phyloP scores from a whole-genome alignment of 306 rosid species.

The Rosa rugosa region DNA sequence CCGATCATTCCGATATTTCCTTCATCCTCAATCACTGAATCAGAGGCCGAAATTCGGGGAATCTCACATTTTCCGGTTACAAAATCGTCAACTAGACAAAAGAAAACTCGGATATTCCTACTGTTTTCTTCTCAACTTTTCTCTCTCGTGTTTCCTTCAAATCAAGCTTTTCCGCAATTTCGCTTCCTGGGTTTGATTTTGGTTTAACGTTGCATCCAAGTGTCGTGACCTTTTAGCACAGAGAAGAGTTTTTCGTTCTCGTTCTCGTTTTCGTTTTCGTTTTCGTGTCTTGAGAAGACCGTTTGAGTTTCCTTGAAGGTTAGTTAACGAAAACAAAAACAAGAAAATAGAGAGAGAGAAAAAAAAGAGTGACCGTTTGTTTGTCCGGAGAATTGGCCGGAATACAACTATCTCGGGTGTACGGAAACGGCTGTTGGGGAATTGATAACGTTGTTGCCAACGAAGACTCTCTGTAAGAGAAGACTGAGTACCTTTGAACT shows the following conservation, averaged over 20 bases:
- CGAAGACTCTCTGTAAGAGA: constrained; percentile 35
- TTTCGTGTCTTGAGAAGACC: neutral
- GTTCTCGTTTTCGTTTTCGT: neutral
- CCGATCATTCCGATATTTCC: constrained; percentile 15
- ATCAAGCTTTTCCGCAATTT: constrained; percentile 1
- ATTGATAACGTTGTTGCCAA: constrained; percentile 43
- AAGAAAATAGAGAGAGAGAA: neutral
- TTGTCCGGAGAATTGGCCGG: constrained; percentile 19
- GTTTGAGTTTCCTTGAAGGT: constrained; percentile 63
- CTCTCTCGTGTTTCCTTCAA: neutral
- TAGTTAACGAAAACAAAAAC: constrained; percentile 22
- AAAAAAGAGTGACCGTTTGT: neutral
- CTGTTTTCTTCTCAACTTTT: neutral
- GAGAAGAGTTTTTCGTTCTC: neutral
- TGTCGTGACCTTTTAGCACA: constrained; percentile 14
- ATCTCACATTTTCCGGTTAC: neutral
- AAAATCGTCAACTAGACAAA: neutral
- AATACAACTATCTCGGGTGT: constrained; percentile 16
- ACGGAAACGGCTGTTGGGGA: constrained; percentile 23
- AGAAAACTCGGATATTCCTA: neutral
- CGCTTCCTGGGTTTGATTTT: constrained; percentile 31
- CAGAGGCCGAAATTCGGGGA: neutral
- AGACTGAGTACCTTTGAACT: constrained; percentile 26
- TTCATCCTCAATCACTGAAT: neutral
- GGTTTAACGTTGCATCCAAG: constrained; percentile 34